A percentile compares a stretch with the other conserved stretches of the same genome.
Conservation (phyloP, 352 stramenopile genomes). For the Pythium aphanidermatum region DNA sequence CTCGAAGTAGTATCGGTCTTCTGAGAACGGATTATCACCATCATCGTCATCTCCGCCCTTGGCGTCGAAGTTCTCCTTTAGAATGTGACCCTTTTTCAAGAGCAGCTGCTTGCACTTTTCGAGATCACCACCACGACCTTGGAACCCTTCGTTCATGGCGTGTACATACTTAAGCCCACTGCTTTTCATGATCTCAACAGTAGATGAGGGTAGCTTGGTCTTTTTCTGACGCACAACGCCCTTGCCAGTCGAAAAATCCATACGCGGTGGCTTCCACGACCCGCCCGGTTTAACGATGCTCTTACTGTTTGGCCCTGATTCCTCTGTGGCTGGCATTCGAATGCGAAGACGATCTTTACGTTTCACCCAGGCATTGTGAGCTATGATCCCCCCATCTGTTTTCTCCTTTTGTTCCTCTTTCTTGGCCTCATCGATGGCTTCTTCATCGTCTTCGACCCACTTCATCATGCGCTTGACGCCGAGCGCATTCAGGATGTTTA, state of each 20-base stretch:
- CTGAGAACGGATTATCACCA: conserved; percentile 49
- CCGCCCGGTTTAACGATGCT: conserved; percentile 10
- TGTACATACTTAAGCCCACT: conserved; percentile 82
- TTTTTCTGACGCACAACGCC: conserved; percentile 53
- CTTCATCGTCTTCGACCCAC: conserved; percentile 67
- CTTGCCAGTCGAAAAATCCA: conserved; percentile 71
- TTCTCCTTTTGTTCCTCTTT: conserved; percentile 73
- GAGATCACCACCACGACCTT: conserved; percentile 73
- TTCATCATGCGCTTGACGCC: conserved; percentile 70
- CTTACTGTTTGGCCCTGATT: too few species aligned
- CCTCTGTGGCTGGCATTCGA: conserved; percentile 59
- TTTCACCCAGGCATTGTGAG: conserved; percentile 74
- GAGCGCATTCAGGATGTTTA: conserved; percentile 48
- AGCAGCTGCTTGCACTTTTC: conserved; percentile 74
- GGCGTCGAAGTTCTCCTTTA: conserved; percentile 65
- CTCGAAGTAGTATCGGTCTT: conserved; percentile 72
- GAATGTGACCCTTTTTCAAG: conserved; percentile 67
- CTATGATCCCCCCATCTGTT: conserved; percentile 55
- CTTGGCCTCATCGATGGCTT: conserved; percentile 60
- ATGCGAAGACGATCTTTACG: conserved; percentile 75
- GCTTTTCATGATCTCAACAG: conserved; percentile 65
- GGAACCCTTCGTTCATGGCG: conserved; percentile 82
- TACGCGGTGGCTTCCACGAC: conserved; percentile 36
- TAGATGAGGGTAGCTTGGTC: conserved; percentile 55
- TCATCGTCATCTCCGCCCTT: conserved; percentile 27